Base-by-base conservation (phyloP, 768 basidiomycete genomes). In the Boletus edulis region DNA sequence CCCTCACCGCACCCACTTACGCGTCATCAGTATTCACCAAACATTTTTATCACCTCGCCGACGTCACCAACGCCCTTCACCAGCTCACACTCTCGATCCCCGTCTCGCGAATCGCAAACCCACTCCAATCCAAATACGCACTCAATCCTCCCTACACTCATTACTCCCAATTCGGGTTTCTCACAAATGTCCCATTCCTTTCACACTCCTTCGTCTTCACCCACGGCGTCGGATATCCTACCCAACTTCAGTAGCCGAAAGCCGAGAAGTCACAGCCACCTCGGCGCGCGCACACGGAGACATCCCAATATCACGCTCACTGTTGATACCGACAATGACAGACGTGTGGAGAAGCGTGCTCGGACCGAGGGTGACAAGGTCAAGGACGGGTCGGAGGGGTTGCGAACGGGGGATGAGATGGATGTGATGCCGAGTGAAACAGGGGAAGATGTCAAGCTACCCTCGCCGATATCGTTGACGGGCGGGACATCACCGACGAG, bases 11-110 rank as follows among this genome's bases (percentile, higher is more conserved):
- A 65, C 45, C 31, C 48, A 32, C 46, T 56, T 11, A 44, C 55
- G 4, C 55, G 54, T 5, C 58, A 51, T 8, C 68, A 46, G 12
- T 54, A 71, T 40, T 81, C 77, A 50, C 87, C 88, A 10, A 86
- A 88, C 59, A 89, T 91, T 61, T 87, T 79, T 65, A 77, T 91
- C 60, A 91, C 86, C 4, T 84, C 85, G 0, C 86, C 89, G 3
- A 71, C 73, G 0, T 76, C 79, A 4, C 66, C 80, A 20, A 73
- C 73, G 5, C 67, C 70, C 1, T 56, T 60, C 40, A 12, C 49
- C 4, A 24, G 41, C 29, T 42, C 67, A 14, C 63, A 69, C 49
- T 50, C 65, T 18, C 60, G 66, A 22, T 55, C 61, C 0, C 50
- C 55, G 2, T 57, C 65, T n/a, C 63, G 58, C 12, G 67, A 66